A percentile compares a stretch with the other conserved stretches of the same genome.
These are phyloP conservation scores for Immersiporthe knoxdaviesiana DNA, from an alignment of 2,329 filamentous ascomycete genomes.

Conservation along the genomic window DNA sequence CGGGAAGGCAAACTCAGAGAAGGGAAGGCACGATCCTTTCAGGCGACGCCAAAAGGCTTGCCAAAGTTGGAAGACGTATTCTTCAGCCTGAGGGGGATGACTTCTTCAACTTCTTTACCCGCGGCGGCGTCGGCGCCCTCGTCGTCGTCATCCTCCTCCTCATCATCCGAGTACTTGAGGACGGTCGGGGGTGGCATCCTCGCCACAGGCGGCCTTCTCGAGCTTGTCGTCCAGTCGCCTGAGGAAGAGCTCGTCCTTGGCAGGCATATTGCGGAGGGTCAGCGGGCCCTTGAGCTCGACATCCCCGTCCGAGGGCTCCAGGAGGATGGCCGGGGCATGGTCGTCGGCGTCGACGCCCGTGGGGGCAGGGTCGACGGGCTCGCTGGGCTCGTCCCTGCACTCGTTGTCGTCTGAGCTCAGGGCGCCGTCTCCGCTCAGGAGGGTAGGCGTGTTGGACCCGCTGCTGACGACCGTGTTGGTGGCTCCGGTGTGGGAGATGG, in stretches of 20 bases:
- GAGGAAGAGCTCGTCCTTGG: constrained; percentile 59
- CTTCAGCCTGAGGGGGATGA: constrained; percentile 49
- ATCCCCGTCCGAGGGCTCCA: constrained; percentile 49
- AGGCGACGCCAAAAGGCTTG: constrained; percentile 46
- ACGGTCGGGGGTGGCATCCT: constrained; percentile 52
- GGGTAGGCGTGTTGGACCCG: constrained; percentile 45
- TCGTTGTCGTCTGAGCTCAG: constrained; percentile 26
- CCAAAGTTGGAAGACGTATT: constrained; percentile 53
- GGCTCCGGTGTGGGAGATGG: constrained; percentile 47
- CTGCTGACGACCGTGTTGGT: constrained; percentile 46
- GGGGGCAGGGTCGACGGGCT: constrained; percentile 32
- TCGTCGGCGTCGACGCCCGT: constrained; percentile 29
- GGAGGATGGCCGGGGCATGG: constrained; percentile 36
- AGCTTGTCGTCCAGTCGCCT: constrained; percentile 55
- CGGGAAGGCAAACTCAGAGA: no score
- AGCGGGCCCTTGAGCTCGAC: constrained; percentile 54
- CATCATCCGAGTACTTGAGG: constrained; percentile 35
- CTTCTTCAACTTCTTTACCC: constrained; percentile 43
- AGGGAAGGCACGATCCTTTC: no score
- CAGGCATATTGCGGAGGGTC: constrained; percentile 59
- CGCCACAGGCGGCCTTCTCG: constrained; percentile 50
- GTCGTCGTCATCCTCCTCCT: constrained; percentile 26
- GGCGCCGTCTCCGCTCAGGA: constrained; percentile 32
- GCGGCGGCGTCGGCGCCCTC: constrained; percentile 36
- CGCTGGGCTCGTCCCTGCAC: constrained; percentile 21